Conservation (phyloP, 805 yeast species). For the Candida ortonii region DNA sequence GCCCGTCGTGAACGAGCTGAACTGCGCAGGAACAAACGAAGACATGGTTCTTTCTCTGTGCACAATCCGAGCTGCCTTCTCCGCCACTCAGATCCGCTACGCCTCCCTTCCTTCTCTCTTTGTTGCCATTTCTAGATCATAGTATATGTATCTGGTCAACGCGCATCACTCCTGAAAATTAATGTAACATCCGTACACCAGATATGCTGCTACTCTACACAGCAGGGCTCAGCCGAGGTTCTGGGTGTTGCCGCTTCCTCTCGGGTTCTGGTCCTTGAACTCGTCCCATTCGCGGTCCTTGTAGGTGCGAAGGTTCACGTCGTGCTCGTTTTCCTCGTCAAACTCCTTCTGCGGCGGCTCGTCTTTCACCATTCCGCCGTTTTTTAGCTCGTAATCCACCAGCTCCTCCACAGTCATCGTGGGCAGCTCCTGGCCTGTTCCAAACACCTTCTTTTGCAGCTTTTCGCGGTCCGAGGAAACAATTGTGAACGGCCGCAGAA, state of each 20-base stretch:
- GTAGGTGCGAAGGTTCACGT: slow-evolving; percentile 63
- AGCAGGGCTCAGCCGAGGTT: slow-evolving; percentile 62
- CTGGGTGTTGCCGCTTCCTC: slow-evolving; percentile 85
- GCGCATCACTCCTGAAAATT: slow-evolving; percentile 1
- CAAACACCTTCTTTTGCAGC: slow-evolving; percentile 64
- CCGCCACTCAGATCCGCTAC: too few species aligned
- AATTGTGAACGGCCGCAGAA: slow-evolving; percentile 80
- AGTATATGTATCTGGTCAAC: slow-evolving; percentile 1
- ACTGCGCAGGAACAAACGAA: slow-evolving; percentile 37
- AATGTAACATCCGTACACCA: slow-evolving; percentile 3
- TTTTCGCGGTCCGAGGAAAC: slow-evolving; percentile 52
- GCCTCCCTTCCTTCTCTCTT: too few species aligned
- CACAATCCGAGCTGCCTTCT: too few species aligned
- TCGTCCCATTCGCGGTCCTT: slow-evolving; percentile 90
- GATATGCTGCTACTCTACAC: neutral
- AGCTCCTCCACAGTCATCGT: slow-evolving; percentile 94
- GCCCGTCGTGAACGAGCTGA: slow-evolving; percentile 31
- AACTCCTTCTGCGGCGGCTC: slow-evolving; percentile 41
- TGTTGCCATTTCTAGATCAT: too few species aligned
- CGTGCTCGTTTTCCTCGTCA: slow-evolving; percentile 62
- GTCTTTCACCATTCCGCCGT: slow-evolving; percentile 72
- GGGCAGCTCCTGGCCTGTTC: slow-evolving; percentile 90
- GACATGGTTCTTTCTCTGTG: slow-evolving; percentile 17
- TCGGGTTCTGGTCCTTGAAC: slow-evolving; percentile 79
- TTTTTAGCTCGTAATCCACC: slow-evolving; percentile 76